Evolutionary conservation across 2,329 filamentous ascomycete genomes (phyloP).

Genomic region (Pyrenophora seminiperda): DNA sequence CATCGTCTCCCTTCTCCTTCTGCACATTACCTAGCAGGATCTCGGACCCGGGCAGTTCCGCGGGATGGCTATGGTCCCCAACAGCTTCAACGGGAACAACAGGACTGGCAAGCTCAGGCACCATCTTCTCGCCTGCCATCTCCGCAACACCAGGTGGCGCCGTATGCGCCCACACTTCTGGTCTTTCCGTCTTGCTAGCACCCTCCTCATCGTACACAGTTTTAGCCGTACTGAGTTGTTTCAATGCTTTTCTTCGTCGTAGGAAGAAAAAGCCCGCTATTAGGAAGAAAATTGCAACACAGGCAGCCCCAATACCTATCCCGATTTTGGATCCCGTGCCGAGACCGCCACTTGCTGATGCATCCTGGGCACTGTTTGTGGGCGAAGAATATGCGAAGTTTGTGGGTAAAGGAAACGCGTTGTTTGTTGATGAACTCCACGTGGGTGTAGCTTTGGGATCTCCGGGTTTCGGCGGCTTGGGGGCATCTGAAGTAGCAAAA

Average conservation of each 20-base stretch:
- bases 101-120: constrained; percentile 20
- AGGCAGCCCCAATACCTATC: constrained; percentile 25
- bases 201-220: constrained; percentile 23
- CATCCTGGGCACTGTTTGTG: not conserved
- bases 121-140: constrained; percentile 8
- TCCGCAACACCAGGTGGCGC: constrained; percentile 2
- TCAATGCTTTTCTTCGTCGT: constrained; percentile 7
- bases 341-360: constrained; percentile 1
- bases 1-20: constrained; percentile 3
- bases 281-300: constrained; percentile 16
- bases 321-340: constrained; percentile 20
- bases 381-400: not conserved
- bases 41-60: constrained; percentile 19
- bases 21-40: constrained; percentile 2
- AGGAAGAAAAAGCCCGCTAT: constrained; percentile 19
- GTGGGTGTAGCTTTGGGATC: not conserved
- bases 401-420: constrained; percentile 5
- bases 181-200: not conserved
- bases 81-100: constrained; percentile 9
- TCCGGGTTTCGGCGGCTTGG: not conserved
- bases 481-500: not conserved
- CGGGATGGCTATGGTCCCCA: constrained; percentile 14
- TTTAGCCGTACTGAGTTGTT: not conserved
- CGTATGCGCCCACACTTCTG: constrained; percentile 9
- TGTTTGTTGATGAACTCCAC: not conserved